Percentiles rank a stretch among this genome's conserved stretches.
These are phyloP conservation scores for Oryza brachyantha DNA, from an alignment of 176 grass and related monocot genomes.

Conservation along the genomic window DNA sequence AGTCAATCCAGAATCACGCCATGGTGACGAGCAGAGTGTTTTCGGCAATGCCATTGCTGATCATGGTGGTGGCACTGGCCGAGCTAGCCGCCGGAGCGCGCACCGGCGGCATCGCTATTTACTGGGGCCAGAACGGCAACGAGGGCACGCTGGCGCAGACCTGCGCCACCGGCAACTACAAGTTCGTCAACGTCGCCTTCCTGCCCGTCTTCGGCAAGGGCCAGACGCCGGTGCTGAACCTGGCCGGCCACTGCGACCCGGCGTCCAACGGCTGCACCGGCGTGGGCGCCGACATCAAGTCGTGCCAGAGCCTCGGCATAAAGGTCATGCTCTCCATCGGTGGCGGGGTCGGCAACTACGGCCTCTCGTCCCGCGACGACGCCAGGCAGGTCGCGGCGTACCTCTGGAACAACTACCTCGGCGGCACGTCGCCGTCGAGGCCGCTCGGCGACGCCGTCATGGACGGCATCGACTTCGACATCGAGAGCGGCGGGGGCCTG, in stretches of 20 bases:
- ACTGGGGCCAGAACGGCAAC: conserved; percentile 73
- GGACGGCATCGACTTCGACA: conserved; percentile 81
- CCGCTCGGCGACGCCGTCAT: conserved; percentile 66
- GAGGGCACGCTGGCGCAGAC: conserved; percentile 50
- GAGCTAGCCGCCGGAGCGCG: conserved; percentile 8
- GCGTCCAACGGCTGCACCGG: conserved; percentile 49
- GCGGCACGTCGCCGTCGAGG: conserved; percentile 32
- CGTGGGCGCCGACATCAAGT: conserved; percentile 43
- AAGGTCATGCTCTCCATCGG: conserved; percentile 80
- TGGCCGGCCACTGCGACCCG: conserved; percentile 76
- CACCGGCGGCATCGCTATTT: conserved; percentile 60
- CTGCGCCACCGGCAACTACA: conserved; percentile 55
- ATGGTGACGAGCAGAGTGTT: conserved; percentile 5
- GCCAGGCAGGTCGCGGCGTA: conserved; percentile 45
- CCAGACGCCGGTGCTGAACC: conserved; percentile 67
- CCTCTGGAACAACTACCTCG: conserved; percentile 76
- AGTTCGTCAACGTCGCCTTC: conserved; percentile 63
- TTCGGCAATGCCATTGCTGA: neutral
- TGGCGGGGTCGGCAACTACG: conserved; percentile 59
- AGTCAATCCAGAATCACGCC: neutral
- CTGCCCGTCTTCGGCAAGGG: conserved; percentile 69
- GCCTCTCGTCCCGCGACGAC: conserved; percentile 41
- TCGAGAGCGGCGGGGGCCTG: conserved; percentile 56
- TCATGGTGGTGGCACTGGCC: neutral
- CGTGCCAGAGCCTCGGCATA: conserved; percentile 61